Evolutionary conservation across 73 alveolate genomes (phyloP).

Genomic region (Paramecium biaurelia): DNA sequence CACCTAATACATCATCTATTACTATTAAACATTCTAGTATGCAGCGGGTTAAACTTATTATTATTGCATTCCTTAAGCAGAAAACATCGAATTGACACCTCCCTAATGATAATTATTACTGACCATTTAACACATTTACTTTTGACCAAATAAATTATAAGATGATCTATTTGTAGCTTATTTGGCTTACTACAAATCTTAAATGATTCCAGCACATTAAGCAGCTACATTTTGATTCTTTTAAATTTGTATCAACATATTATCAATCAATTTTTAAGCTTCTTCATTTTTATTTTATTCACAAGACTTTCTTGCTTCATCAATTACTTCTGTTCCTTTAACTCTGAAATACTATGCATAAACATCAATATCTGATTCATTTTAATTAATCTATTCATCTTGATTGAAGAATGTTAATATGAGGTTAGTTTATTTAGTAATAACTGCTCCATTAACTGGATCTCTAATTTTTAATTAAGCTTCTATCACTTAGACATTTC

Average conservation of each 20-base stretch:
- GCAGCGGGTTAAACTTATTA: neutral
- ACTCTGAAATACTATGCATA: constrained; percentile 63
- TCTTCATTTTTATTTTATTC: neutral
- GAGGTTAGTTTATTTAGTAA: constrained; percentile 10
- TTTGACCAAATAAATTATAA: neutral
- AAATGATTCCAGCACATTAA: neutral
- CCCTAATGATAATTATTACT: neutral
- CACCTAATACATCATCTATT: neutral
- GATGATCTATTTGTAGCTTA: neutral
- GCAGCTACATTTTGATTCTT: neutral
- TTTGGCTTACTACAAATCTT: constrained; percentile 23
- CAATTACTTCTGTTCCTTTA: constrained; percentile 61
- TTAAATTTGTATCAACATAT: neutral
- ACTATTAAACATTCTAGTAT: neutral
- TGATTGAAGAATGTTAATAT: constrained; percentile 44
- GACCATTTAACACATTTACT: constrained; percentile 17
- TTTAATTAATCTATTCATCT: constrained; percentile 28
- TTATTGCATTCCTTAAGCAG: neutral
- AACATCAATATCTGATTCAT: constrained; percentile 65
- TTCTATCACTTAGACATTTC: neutral
- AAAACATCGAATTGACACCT: neutral
- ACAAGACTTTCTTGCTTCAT: constrained; percentile 60
- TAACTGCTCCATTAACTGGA: constrained; percentile 15
- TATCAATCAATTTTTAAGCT: neutral
- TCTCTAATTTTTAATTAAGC: neutral